Percentiles rank a stretch among this genome's conserved stretches.
These are phyloP conservation scores for Monosporozyma yasuniensis DNA, from an alignment of 805 yeast genomes.

Conservation along the genomic window DNA sequence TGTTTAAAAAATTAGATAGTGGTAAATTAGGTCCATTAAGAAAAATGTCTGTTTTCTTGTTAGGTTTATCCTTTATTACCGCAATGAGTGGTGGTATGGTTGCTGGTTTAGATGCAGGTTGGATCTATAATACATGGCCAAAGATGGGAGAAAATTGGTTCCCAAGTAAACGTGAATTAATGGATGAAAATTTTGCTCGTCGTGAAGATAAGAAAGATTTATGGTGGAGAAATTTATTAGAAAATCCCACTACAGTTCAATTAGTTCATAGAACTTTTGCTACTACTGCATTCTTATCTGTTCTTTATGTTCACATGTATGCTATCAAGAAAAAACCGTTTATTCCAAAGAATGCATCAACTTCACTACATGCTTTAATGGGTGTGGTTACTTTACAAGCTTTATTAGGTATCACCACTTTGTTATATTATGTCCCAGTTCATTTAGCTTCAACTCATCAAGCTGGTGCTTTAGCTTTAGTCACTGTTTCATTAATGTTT, in stretches of 20 bases:
- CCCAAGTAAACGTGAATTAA: conserved; percentile 70
- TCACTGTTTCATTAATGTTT: conserved; percentile 67
- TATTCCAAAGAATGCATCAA: conserved; percentile 51
- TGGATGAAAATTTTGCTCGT: conserved; percentile 66
- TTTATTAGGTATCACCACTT: conserved; percentile 75
- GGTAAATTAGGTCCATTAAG: conserved; percentile 54
- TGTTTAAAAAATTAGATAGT: conserved; percentile 51
- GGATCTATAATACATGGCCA: conserved; percentile 93
- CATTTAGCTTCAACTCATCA: conserved; percentile 93
- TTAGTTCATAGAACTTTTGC: conserved; percentile 83
- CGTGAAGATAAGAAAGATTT: conserved; percentile 59
- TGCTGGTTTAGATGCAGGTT: conserved; percentile 96
- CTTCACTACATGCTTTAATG: conserved; percentile 56
- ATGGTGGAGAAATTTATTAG: conserved; percentile 87
- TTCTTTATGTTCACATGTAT: conserved; percentile 63
- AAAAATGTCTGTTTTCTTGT: conserved; percentile 43
- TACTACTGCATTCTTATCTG: conserved; percentile 62
- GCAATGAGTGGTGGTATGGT: conserved; percentile 98
- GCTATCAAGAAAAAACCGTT: conserved; percentile 45
- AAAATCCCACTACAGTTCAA: conserved; percentile 95
- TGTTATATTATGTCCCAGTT: conserved; percentile 82
- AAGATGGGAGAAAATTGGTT: conserved; percentile 82
- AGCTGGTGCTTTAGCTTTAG: conserved; percentile 87
- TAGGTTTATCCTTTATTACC: conserved; percentile 69
- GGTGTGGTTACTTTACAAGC: conserved; percentile 82